A percentile compares a stretch with the other conserved stretches of the same genome.
These are phyloP conservation scores for Talaromyces sp. DNA, from an alignment of 2,329 filamentous ascomycete species.

Conservation along the genomic window DNA sequence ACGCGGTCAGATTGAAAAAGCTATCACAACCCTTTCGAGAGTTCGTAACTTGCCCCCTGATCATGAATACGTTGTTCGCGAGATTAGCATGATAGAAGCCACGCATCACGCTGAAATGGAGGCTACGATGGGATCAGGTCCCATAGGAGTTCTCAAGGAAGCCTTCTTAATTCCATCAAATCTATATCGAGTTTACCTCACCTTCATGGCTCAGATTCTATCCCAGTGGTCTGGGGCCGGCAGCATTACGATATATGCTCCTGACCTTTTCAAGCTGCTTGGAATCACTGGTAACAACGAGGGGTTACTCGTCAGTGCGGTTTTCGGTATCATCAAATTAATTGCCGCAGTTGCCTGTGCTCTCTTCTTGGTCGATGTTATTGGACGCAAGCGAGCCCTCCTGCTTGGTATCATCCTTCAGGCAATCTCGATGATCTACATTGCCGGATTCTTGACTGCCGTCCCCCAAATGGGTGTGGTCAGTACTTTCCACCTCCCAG, in stretches of 20 bases:
- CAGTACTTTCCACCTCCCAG: not conserved
- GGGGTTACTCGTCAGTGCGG: slow-evolving; percentile 20
- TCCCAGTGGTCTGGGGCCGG: slow-evolving; percentile 8
- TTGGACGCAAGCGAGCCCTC: slow-evolving; percentile 17
- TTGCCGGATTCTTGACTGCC: slow-evolving; percentile 45
- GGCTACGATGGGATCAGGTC: not conserved
- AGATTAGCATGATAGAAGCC: not conserved
- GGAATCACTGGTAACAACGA: slow-evolving; percentile 19
- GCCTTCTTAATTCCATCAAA: not conserved
- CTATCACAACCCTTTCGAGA: slow-evolving; percentile 9
- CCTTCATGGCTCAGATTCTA: not conserved
- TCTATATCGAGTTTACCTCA: slow-evolving; percentile 1
- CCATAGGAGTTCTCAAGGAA: not conserved
- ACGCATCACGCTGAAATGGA: not conserved
- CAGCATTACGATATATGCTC: slow-evolving; percentile 22
- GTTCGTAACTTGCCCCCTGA: not conserved
- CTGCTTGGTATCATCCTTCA: not conserved
- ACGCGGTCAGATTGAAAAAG: slow-evolving; percentile 52
- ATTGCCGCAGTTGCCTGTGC: slow-evolving; percentile 17
- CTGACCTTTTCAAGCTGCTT: slow-evolving; percentile 20
- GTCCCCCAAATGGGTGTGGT: slow-evolving; percentile 56
- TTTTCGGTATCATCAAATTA: slow-evolving; percentile 22
- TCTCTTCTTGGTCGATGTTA: slow-evolving; percentile 21
- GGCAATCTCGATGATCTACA: not conserved
- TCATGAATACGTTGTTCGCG: slow-evolving; percentile 1